Conservation (phyloP, 257 asterid species). For the Thymus mandschuricus region DNA sequence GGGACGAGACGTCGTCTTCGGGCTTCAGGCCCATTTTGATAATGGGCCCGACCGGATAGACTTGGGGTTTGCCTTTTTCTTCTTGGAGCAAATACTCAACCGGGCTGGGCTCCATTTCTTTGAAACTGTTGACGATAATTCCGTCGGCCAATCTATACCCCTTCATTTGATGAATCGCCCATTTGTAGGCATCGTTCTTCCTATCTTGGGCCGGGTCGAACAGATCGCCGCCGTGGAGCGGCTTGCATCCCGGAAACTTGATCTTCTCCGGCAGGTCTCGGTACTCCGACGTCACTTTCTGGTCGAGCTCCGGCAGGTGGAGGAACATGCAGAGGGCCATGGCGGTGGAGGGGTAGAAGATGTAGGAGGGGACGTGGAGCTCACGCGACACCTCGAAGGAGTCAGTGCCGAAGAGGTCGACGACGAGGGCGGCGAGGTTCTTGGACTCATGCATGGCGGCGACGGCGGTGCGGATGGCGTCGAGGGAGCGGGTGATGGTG, state of each 20-base stretch:
- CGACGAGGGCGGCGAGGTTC: conserved; percentile 56
- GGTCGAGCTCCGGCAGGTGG: conserved; percentile 57
- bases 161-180: conserved; percentile 51
- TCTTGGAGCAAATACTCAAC: conserved; percentile 34
- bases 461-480: conserved; percentile 39
- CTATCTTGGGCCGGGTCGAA: conserved; percentile 68
- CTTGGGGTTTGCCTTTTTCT: conserved; percentile 44
- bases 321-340: conserved; percentile 44
- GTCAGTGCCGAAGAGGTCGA: conserved; percentile 79
- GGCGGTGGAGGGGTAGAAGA: conserved; percentile 68
- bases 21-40: conserved; percentile 38
- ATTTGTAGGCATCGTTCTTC: conserved; percentile 59
- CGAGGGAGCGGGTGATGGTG: conserved; percentile 62
- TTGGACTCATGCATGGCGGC: conserved; percentile 18
- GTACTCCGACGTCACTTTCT: conserved; percentile 47
- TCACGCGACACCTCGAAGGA: conserved; percentile 61
- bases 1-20: background rate
- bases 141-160: conserved; percentile 68
- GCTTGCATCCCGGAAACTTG: conserved; percentile 63
- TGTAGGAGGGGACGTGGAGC: conserved; percentile 44
- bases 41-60: conserved; percentile 73
- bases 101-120: conserved; percentile 65
- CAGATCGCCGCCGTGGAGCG: conserved; percentile 62
- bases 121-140: conserved; percentile 55
- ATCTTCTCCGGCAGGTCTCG: conserved; percentile 56